A percentile compares a stretch with the other conserved stretches of the same genome.
These are phyloP conservation scores for Rhizomucor pusillus DNA, from an alignment of 371 early-diverging fungal genomes.

Conservation along the genomic window DNA sequence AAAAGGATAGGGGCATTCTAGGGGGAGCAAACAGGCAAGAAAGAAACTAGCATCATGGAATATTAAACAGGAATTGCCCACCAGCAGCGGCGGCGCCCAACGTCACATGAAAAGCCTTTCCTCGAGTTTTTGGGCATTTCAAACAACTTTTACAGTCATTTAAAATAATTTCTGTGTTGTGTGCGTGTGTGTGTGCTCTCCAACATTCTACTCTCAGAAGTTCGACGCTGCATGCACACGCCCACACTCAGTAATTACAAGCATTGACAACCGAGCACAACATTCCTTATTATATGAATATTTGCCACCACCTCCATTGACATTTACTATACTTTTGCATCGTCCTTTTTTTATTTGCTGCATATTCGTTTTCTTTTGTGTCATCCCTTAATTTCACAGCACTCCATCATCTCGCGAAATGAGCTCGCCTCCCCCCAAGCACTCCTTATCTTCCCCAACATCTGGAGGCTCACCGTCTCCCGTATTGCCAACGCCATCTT, in stretches of 20 bases:
- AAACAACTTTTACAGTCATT: neutral
- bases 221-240: slow-evolving; percentile 20
- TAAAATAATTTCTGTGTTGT: slow-evolving; percentile 12
- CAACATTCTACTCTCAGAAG: slow-evolving; percentile 13
- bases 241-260: slow-evolving; percentile 18
- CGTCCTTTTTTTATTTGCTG: slow-evolving; percentile 3
- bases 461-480: slow-evolving; percentile 18
- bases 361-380: slow-evolving; percentile 1
- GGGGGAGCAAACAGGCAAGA: no score
- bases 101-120: no score
- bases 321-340: neutral
- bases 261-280: slow-evolving; percentile 2
- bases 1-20: no score
- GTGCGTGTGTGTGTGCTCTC: slow-evolving; percentile 22
- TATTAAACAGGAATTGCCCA: no score
- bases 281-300: slow-evolving; percentile 1
- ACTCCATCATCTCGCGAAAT: slow-evolving; percentile 5
- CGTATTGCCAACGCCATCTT: slow-evolving; percentile 44
- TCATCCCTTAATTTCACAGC: slow-evolving; percentile 1
- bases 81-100: no score
- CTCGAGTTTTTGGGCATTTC: no score
- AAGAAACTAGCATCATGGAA: no score
- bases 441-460: slow-evolving; percentile 42
- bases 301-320: neutral
- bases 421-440: slow-evolving; percentile 32